Base-by-base conservation (phyloP, 2,329 filamentous ascomycete species). In the Cryphonectria carpinicola region DNA sequence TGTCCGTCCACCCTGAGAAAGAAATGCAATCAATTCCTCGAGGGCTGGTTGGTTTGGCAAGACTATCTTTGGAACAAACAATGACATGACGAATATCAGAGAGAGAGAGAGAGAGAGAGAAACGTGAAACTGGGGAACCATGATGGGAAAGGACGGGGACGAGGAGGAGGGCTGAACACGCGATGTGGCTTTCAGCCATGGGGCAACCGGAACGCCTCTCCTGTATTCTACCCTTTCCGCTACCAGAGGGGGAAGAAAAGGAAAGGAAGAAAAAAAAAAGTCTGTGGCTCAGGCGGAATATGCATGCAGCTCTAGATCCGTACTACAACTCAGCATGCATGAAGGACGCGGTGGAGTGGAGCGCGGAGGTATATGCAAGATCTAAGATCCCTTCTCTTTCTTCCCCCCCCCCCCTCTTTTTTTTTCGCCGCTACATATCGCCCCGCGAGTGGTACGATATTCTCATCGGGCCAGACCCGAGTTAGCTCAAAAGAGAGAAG, bases 131-230 rank as follows among this genome's bases (percentile, higher is more conserved):
- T 60, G 64, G 41, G 22, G 19, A 22, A 22, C 41, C 32, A n/a
- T 37, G 37, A 25, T 25, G 46, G 32, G 65, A 56, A 65, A 41
- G 28, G 49, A 19, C n/a, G 32, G 32, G 52, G 52, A 25, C 39
- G 28, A 19, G 66, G 49, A 72, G 69, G 71, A 72, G 69, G 71
- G 71, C 69, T 72, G 69, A 72, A 68, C 66, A 72, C 69, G 69
- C 69, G 69, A 69, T 67, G 71, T 72, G 71, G 71, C 69, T 72
- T 72, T 72, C 66, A 71, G 71, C 71, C 69, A 68, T 71, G 25
- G 46, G 56, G 41, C 46, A 22, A 54, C 58, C 58, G 56, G 54
- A 56, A 60, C 71, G 63, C 58, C 65, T 46, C 65, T 67, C 58
- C 22, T 65, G 37, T 54, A 66, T 54, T 28, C 28, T 22, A 22